These are phyloP conservation scores for Alternaria angustiovoidea DNA, from an alignment of 2,329 filamentous ascomycete genomes.

Conservation along the genomic window DNA sequence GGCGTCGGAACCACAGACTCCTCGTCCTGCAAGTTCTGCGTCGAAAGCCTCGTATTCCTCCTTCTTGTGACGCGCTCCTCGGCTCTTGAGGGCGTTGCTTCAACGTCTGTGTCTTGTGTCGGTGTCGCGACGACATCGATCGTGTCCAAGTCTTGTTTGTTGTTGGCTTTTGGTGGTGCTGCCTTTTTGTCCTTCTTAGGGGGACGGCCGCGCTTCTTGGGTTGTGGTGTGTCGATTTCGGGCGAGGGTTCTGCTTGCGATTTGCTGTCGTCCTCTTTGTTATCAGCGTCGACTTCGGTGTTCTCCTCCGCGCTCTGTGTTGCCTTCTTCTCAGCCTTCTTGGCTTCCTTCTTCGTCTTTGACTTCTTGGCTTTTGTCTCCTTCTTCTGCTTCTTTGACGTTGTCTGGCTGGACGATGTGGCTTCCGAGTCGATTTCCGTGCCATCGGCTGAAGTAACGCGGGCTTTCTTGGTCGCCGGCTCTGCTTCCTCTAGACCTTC, in stretches of 20 bases:
- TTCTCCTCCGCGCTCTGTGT: slow-evolving; percentile 1
- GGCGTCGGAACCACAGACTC: slow-evolving; percentile 6
- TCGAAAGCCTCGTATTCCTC: slow-evolving; percentile 15
- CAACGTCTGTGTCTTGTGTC: slow-evolving; percentile 3
- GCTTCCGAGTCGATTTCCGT: slow-evolving; percentile 20
- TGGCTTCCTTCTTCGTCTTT: not conserved
- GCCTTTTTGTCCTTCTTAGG: slow-evolving; percentile 17
- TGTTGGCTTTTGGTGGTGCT: not conserved
- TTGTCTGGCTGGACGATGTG: slow-evolving; percentile 4
- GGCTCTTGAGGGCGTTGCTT: slow-evolving; percentile 16
- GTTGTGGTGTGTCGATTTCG: slow-evolving; percentile 2
- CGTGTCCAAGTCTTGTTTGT: not conserved
- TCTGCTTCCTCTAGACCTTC: slow-evolving; percentile 14
- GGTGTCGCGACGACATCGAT: not conserved
- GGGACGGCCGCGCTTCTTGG: slow-evolving; percentile 14
- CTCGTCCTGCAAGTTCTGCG: not conserved
- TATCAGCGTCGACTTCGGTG: not conserved
- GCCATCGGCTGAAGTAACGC: slow-evolving; percentile 12
- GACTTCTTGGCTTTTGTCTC: not conserved
- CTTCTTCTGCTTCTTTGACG: slow-evolving; percentile 1
- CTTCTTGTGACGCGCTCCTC: slow-evolving; percentile 6
- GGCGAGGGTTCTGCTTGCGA: not conserved
- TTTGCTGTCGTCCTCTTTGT: not conserved
- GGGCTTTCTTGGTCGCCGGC: slow-evolving; percentile 22
- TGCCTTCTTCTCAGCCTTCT: slow-evolving; percentile 2